phyloP scores from a whole-genome alignment of 108 stramenopile species.

The Cylindrotheca closterium region DNA sequence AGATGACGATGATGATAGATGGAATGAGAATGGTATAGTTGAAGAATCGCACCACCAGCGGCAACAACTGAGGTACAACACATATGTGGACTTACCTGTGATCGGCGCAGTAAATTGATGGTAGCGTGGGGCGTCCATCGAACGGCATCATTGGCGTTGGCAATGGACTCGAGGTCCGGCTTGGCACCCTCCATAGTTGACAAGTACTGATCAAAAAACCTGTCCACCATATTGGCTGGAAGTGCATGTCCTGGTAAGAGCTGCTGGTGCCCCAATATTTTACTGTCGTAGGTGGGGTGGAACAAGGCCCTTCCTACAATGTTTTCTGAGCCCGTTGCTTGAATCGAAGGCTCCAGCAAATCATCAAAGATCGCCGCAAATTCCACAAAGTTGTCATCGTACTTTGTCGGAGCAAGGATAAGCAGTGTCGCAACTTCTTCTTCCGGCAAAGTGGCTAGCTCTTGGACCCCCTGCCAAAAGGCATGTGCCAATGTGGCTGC shows the following conservation, averaged over 20 bases:
- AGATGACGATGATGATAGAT: not conserved
- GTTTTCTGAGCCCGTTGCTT: conserved; percentile 29
- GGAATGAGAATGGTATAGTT: conserved; percentile 11
- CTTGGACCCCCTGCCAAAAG: conserved; percentile 44
- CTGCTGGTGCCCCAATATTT: conserved; percentile 31
- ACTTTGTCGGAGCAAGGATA: conserved; percentile 34
- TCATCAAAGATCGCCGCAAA: conserved; percentile 44
- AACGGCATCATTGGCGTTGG: conserved; percentile 46
- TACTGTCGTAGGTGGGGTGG: conserved; percentile 45
- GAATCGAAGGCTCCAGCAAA: conserved; percentile 39
- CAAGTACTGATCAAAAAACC: conserved; percentile 27
- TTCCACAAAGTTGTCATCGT: conserved; percentile 42
- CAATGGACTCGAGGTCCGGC: conserved; percentile 18
- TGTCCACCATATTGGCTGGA: conserved; percentile 48
- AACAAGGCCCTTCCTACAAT: conserved; percentile 58
- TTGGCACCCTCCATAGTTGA: not conserved
- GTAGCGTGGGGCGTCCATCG: conserved; percentile 58
- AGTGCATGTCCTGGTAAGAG: conserved; percentile 52
- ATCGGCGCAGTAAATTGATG: conserved; percentile 52
- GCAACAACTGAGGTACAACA: too few species aligned
- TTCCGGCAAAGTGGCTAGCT: conserved; percentile 35
- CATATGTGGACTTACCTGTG: conserved; percentile 26
- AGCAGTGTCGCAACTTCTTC: conserved; percentile 45
- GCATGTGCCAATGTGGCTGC: conserved; percentile 26
- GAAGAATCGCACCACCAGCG: too few species aligned